Conservation (phyloP, 106 monocot genomes). For the Dendrobium chrysotoxum region DNA sequence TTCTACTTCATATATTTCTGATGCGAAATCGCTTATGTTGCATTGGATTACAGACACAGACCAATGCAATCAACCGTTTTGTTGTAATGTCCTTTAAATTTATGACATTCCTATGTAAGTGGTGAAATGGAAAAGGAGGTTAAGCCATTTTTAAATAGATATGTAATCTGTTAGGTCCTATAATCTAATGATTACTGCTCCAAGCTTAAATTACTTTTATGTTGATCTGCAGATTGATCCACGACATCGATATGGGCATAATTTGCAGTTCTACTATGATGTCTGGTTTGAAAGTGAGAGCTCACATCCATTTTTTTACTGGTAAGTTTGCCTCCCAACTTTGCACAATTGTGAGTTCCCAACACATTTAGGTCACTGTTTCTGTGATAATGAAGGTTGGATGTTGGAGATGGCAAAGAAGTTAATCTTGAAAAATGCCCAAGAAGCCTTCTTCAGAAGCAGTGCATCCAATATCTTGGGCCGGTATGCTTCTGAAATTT, state of each 20-base stretch:
- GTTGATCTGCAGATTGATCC: constrained; percentile 47
- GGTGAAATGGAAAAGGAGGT: too few relatives aligned
- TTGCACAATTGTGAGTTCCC: constrained; percentile 17
- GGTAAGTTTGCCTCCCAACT: constrained; percentile 35
- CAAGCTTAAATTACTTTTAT: too few relatives aligned
- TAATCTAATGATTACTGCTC: too few relatives aligned
- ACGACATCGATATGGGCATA: constrained; percentile 57
- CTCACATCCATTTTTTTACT: constrained; percentile 49
- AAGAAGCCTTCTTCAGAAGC: constrained; percentile 23
- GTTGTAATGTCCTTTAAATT: too few relatives aligned
- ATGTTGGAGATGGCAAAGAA: constrained; percentile 38
- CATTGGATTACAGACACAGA: too few relatives aligned
- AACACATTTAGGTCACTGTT: not conserved
- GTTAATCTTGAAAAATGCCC: constrained; percentile 28
- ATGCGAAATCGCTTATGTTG: not conserved
- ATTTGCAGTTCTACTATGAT: constrained; percentile 41
- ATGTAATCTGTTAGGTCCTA: too few relatives aligned
- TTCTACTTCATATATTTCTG: not conserved
- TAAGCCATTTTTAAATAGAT: too few relatives aligned
- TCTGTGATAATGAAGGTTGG: constrained; percentile 19
- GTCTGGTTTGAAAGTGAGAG: constrained; percentile 43
- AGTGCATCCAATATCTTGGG: constrained; percentile 32
- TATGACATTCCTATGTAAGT: too few relatives aligned
- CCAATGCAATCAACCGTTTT: too few relatives aligned
- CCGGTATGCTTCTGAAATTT: constrained; percentile 15